Evolutionary conservation across 2,329 filamentous ascomycete genomes (phyloP).

Genomic region (Aspergillus puulaauensis): DNA sequence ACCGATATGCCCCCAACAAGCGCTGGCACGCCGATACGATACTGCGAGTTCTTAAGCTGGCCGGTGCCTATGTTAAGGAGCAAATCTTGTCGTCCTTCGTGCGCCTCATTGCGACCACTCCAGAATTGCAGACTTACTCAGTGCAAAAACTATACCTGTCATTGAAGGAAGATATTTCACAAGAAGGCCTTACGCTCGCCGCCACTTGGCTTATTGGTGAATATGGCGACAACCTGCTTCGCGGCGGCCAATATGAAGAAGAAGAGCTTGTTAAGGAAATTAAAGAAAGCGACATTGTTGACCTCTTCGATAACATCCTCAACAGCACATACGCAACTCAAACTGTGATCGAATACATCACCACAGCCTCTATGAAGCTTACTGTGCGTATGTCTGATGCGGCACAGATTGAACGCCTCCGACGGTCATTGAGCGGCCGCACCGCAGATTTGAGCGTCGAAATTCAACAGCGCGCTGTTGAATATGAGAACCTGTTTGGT

Average conservation of each 20-base stretch:
- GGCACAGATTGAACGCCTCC: constrained; percentile 81
- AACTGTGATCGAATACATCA: constrained; percentile 90
- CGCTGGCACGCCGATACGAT: constrained; percentile 99
- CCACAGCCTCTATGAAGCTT: constrained; percentile 91
- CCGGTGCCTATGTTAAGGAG: constrained; percentile 96
- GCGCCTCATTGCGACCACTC: constrained; percentile 88
- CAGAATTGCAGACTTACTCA: constrained; percentile 92
- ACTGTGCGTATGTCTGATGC: constrained; percentile 82
- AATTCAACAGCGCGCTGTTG: constrained; percentile 91
- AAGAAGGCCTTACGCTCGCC: constrained; percentile 90
- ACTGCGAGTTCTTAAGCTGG: constrained; percentile 86
- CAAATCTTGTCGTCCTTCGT: constrained; percentile 97
- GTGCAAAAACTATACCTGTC: constrained; percentile 91
- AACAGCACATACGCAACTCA: constrained; percentile 94
- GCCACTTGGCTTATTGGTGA: constrained; percentile 98
- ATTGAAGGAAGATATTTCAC: constrained; percentile 93
- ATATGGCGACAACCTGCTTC: constrained; percentile 86
- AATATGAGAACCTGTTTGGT: constrained; percentile 92
- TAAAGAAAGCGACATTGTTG: constrained; percentile 84
- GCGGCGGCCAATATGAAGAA: constrained; percentile 88
- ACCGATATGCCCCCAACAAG: constrained; percentile 94
- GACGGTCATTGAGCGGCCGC: constrained; percentile 72
- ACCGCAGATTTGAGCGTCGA: constrained; percentile 90
- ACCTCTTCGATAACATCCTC: constrained; percentile 87
- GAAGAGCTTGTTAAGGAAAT: constrained; percentile 83